Base-by-base conservation (phyloP, 1,284 basidiomycete genomes). In the Tylopilus sp. region DNA sequence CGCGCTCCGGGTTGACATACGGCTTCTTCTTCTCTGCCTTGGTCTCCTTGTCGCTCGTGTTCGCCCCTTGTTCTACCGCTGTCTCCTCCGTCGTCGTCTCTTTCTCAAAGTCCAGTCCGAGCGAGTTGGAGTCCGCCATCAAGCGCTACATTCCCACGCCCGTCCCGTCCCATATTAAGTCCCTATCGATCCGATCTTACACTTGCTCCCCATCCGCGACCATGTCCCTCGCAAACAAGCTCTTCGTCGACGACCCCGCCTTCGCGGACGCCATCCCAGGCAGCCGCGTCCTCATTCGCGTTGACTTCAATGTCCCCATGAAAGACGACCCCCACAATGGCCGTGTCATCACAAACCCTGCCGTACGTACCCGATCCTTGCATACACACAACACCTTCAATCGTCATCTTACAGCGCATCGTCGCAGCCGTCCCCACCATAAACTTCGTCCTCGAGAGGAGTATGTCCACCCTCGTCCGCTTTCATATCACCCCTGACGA, bases 261-360 rank as follows among this genome's bases (percentile, higher is more conserved):
- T 61, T 63, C 13, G 60, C 63, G 12, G 26, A 42, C 19, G 83
- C 89, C 63, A 86, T 98, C 76, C 84, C 84, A 65, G 89, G 77
- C 68, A 94, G 92, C 73, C 89, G 90, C 59, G 94, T 98, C 65
- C 86, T 97, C 63, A 92, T 97, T 69, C 89, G 93, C 58, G 92
- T 98, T 62, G 97, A 99, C 81, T 99, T 99, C 77, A 99, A 99
- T 74, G 96, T 99, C 59, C 96, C 96, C 57, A 84, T 92, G 74
- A 61, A 64, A 7, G 63, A 61, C 49, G 48, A 52, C 26, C 48
- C 58, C 0, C 19, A 44, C 19, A 79, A 86, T 65, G 86, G 86
- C 56, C 85, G 86, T 49, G 85, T 86, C 70, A 96, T 99, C 78
- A 97, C 96, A 48, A 99, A 98, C 78, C 89, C 93, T 59, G 92